Evolutionary conservation across 768 basidiomycete genomes (phyloP).

Genomic region (Tylopilus intermedius): DNA sequence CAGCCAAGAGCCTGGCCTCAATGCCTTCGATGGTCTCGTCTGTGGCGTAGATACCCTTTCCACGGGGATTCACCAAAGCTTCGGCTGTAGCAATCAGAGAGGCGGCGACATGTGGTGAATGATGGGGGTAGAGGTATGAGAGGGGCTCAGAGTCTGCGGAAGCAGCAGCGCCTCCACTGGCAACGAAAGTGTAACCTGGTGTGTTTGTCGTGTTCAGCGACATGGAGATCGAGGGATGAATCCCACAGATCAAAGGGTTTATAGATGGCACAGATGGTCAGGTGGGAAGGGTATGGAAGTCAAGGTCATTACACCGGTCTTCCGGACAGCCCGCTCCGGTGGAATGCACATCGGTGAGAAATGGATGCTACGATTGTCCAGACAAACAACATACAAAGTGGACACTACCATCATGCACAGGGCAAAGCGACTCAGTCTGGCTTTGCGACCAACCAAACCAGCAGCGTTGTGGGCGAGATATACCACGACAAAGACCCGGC

Average conservation of each 20-base stretch:
- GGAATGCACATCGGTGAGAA: neutral
- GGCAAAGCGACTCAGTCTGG: slow-evolving; percentile 5
- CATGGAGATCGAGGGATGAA: slow-evolving; percentile 3
- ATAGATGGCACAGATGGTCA: neutral
- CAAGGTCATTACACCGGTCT: neutral
- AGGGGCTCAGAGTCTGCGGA: slow-evolving; percentile 6
- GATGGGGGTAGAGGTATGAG: slow-evolving; percentile 37
- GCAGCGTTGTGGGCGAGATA: slow-evolving; percentile 5
- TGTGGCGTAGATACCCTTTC: slow-evolving; percentile 51
- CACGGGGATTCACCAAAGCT: slow-evolving; percentile 42
- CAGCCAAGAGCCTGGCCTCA: neutral
- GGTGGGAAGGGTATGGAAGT: neutral
- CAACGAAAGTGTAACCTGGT: slow-evolving; percentile 30
- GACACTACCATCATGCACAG: slow-evolving; percentile 5
- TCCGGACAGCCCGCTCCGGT: neutral
- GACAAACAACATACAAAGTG: slow-evolving; percentile 2
- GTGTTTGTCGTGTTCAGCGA: neutral
- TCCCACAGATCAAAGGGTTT: neutral
- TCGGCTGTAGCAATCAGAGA: slow-evolving; percentile 42
- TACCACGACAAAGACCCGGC: slow-evolving; percentile 14
- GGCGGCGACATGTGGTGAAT: slow-evolving; percentile 37
- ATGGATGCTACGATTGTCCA: neutral
- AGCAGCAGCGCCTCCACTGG: slow-evolving; percentile 4
- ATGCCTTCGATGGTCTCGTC: slow-evolving; percentile 43
- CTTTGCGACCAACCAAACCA: slow-evolving; percentile 3